Base-by-base conservation (phyloP, 1,139 yeast genomes). In the Pichia norvegensis region DNA sequence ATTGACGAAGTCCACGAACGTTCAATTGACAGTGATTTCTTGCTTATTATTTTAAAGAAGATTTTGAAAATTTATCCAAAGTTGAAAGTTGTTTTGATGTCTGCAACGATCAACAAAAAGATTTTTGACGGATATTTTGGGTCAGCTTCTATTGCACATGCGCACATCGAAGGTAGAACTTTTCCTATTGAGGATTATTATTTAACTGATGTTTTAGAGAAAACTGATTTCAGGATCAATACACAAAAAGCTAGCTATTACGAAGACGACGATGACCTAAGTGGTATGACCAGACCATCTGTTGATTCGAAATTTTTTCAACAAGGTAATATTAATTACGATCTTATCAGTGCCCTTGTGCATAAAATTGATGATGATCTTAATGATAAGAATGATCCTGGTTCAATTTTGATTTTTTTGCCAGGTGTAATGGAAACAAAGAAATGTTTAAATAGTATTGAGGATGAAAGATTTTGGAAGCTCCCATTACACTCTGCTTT, bases 1-100 rank as follows among this genome's bases (percentile, higher is more conserved):
- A 79, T 92, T 42, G 98, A 92, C 68, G 98, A 92, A 65, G 97
- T 92, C 14, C 98, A 92, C 60, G 98, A 92, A 65, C 69, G 97
- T 53, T 87, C 97, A 0, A 78, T 92, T 43, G 97, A 92, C 58
- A 80, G 94, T 50, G 97, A 92, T 63, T 80, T 90, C 50, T 69
- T 92, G 44, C 70, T 92, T 42, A 86, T 88, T 43, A 73, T 90
- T 44, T 68, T 92, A 52, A 87, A 86, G 58, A 73, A 74, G 39
- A 65, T 86, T 13, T 65, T 68, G 47, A 62, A 65, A 31, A 66
- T 67, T 40, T 71, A 67, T 43, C 76, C 76, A 0, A 71, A 78
- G 3, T 61, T 90, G 50, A 85, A 80, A 58, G 70, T 92, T 35
- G 73, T 92, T 9, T 70, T 92, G 43, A 92, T 92, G 97, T 85